Conservation (phyloP, 2,329 filamentous ascomycete genomes). For the Phialemonium atrogriseum region DNA sequence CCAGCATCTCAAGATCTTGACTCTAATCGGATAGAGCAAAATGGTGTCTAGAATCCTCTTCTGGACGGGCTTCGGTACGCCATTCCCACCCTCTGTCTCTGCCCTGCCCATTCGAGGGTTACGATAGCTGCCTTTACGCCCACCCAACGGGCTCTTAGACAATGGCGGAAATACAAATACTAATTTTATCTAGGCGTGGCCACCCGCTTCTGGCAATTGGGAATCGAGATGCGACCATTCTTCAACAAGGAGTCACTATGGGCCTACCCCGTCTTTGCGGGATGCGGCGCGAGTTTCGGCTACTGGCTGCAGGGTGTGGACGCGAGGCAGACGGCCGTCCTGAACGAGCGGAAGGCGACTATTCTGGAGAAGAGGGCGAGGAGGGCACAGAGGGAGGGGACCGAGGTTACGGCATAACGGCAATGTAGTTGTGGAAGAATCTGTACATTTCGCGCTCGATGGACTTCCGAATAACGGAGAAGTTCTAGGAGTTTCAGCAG, state of each 20-base stretch:
- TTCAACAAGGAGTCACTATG: slow-evolving; percentile 78
- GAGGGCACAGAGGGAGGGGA: slow-evolving; percentile 58
- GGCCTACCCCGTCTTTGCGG: slow-evolving; percentile 86
- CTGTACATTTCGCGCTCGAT: neutral
- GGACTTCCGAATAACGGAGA: neutral
- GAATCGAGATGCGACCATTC: slow-evolving; percentile 95
- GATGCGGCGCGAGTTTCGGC: slow-evolving; percentile 82
- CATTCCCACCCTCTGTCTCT: slow-evolving; percentile 7
- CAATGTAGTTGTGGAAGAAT: neutral
- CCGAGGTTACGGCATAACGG: slow-evolving; percentile 23
- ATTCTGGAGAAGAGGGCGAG: slow-evolving; percentile 86
- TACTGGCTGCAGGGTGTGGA: slow-evolving; percentile 96
- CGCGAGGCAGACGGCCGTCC: slow-evolving; percentile 65
- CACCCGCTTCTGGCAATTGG: slow-evolving; percentile 91
- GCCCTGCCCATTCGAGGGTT: too few species aligned
- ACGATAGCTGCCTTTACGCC: neutral
- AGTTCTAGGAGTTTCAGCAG: too few species aligned
- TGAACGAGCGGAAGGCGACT: slow-evolving; percentile 69
- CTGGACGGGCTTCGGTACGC: slow-evolving; percentile 86
- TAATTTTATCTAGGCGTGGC: slow-evolving; percentile 64
- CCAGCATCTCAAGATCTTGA: neutral
- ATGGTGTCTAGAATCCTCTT: slow-evolving; percentile 65
- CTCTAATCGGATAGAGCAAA: neutral
- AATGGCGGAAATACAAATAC: too few species aligned
- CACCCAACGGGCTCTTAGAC: too few species aligned